Base-by-base conservation (phyloP, 441 rosid genomes). In the Pelargonium australe region DNA sequence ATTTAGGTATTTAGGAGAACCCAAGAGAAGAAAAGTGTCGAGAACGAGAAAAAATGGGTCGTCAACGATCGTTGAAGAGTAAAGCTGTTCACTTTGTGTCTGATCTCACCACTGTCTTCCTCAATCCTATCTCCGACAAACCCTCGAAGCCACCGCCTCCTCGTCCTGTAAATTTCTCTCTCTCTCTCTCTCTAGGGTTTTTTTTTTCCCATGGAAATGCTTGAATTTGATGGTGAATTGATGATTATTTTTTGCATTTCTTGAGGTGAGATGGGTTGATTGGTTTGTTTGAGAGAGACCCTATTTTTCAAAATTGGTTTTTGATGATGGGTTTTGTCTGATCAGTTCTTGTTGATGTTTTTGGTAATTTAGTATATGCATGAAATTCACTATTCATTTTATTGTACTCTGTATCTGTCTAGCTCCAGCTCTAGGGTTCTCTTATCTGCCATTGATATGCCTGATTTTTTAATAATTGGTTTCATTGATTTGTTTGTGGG, bases 61-160 rank as follows among this genome's bases (percentile, higher is more conserved):
- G 84, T 73, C 87, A 87, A 69, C 83, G 75, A 83, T 86, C 92
- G n/a, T 72, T 94, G 72, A 85, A 83, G 86, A 89, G 91, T 82
- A 94, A 88, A 86, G 97, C 98, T 63, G 95, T 86, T 23, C 86
- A 89, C 84, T 87, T 94, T 49, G 96, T 94, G 64, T 76, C 96
- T 84, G 97, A 88, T 86, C 85, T 94, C 76, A 88, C 98, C 89
- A 84, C 98, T 74, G 95, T 80, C 64, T 78, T 94, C 68, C 95
- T 94, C 74, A 94, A 91, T 81, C 98, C 98, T 41, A 86, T 94
- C 78, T 94, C 91, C 66, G 98, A 91, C 75, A 88, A 88, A 75
- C 85, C 95, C 68, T 81, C 95, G 70, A 71, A 71, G 64, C 63
- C 67, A 12, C 73, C 69, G 10, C 68, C 70, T 70, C 80, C 85